Conservation (phyloP, 768 basidiomycete species). For the Bullera alba region DNA sequence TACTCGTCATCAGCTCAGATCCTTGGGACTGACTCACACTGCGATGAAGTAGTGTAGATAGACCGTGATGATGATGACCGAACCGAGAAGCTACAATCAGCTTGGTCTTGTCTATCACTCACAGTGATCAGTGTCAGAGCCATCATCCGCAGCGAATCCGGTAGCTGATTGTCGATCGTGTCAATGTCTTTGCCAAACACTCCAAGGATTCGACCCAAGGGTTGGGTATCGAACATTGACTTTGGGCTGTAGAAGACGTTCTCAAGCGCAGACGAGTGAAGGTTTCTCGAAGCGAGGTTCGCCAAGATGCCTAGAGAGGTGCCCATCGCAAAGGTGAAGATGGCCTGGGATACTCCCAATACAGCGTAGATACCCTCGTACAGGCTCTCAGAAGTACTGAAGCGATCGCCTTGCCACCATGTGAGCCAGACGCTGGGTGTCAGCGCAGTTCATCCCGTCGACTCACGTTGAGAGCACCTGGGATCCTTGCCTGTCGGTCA, state of each 20-base stretch:
- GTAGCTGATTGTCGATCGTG: conserved; percentile 38
- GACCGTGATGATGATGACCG: conserved; percentile 37
- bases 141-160: conserved; percentile 39
- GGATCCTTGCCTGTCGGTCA: conserved; percentile 20
- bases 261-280: conserved; percentile 56
- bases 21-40: conserved; percentile 14
- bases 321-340: conserved; percentile 59
- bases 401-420: conserved; percentile 62
- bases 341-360: conserved; percentile 56
- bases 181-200: conserved; percentile 45
- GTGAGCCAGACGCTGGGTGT: conserved; percentile 54
- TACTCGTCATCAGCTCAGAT: conserved; percentile 5
- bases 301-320: conserved; percentile 56
- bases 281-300: conserved; percentile 57
- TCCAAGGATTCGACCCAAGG: conserved; percentile 36
- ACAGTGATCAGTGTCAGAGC: conserved; percentile 57
- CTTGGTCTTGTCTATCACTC: background rate
- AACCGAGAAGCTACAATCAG: conserved; percentile 27
- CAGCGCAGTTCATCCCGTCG: background rate
- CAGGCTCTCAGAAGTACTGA: conserved; percentile 54
- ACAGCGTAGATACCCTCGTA: conserved; percentile 62
- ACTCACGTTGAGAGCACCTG: conserved; percentile 56
- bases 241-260: conserved; percentile 65
- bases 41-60: conserved; percentile 39
- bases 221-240: conserved; percentile 32